Base-by-base conservation (phyloP, 2,329 filamentous ascomycete species). In the Tolypocladium ovalisporum region DNA sequence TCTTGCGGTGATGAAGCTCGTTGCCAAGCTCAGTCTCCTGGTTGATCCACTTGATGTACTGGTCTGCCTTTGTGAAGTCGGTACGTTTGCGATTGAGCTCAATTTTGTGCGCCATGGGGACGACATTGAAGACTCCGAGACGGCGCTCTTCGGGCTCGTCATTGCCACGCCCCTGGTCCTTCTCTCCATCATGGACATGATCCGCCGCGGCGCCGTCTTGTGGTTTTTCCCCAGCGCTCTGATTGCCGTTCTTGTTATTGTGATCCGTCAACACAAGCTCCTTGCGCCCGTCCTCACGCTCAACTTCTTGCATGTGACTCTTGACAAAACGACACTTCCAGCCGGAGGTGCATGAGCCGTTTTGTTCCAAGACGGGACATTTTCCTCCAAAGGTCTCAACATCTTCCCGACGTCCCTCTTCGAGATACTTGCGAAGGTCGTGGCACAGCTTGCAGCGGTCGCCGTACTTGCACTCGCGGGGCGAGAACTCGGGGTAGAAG, bases 291-390 rank as follows among this genome's bases (percentile, higher is more conserved):
- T 96, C 92, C 56, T 86, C 85, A 24, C 79, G 84, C 62, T 88
- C 83, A 29, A 89, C 73, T 73, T 97, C 93, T 61, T 85, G 80
- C 65, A 90, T 94, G 73, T 99, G 94, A 61, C 90, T 95, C 61
- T 82, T 82, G 37, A 90, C 88, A 67, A 97, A 96, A 27, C 93
- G 87, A 70, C 94, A 99, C 70, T 93, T 96, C 92, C 93, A 99
- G 7, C 94, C 94, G 17, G 87, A 83, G 54, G 83, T 80, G 66
- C 94, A 99, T 60, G 79, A 83, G 15, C 92, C 92, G 62, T 87
- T 83, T 19, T 78, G 77, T 62, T 89, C 86, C 71, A 85, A 97
- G 10, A 96, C 81, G 0, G 92, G 93, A 67, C 94, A 99, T 60
- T 87, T 78, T 8, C 89, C 88, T 47, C 79, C 80, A 65, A 96